Evolutionary conservation across 148 eudicot genomes (phyloP), one percentile per base, ranked within the genome.

Genomic region (Spergularia bocconei): DNA sequence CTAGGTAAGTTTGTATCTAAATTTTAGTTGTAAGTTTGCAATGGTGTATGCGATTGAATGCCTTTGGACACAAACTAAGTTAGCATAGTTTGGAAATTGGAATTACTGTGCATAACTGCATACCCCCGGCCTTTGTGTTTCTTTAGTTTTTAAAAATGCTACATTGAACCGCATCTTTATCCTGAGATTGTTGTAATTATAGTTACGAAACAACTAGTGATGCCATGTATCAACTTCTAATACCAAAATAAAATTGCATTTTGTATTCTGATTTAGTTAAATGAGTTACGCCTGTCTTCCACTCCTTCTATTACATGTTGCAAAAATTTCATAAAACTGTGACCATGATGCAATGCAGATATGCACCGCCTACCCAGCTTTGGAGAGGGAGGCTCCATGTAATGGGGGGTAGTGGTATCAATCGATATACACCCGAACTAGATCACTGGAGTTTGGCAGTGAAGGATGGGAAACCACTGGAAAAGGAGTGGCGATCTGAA

Each of bases 391-490:
- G 98, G 76, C 88, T 96, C 17, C 99, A 96, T 83, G 99, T 96
- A 79, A 96, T 96, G 99, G 99, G 99, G 61, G 99, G 99, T 44
- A 92, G 99, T 87, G 96, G 93, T 79, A 81, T 81, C 71, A 88
- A 95, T 78, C 87, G 97, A 66, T 77, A 86, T 78, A 92, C 92
- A 47, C 90, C 97, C 11, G 98, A 86, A 69, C 5, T 86, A 72
- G 98, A 92, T 75, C 98, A 96, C 75, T 96, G 99, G 99, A 96
- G 99, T 77, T 83, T 96, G 80, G 98, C 97, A 61, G 97, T 96
- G 65, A 88, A 88, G 82, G 89, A 91, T 86, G 99, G 99, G 59
- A 89, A 89, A 81, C 81, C 91, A 81, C 61, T 91, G 73, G 99
- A 92, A 73, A 87, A 91, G 74, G 97, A 92, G 79, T 96, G 99